A percentile compares a stretch with the other conserved stretches of the same genome.
Conservation (phyloP, 2,329 filamentous ascomycete species). For the Berkeleyomyces rouxiae region DNA sequence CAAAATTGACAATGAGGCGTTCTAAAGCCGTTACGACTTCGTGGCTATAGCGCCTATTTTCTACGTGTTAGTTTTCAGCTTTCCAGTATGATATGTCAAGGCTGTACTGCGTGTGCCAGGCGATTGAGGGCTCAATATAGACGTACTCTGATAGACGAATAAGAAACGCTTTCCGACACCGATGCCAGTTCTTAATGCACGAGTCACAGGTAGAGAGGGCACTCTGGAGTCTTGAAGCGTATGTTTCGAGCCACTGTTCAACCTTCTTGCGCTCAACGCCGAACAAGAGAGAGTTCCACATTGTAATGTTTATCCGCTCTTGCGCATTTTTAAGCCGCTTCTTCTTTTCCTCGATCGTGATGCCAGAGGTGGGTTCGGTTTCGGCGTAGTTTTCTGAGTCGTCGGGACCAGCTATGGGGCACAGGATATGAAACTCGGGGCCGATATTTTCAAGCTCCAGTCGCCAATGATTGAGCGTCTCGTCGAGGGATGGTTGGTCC, state of each 20-base stretch:
- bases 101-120: too few species aligned
- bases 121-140: background rate
- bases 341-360: constrained; percentile 34
- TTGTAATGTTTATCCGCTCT: constrained; percentile 41
- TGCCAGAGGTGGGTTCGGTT: constrained; percentile 30
- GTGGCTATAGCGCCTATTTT: constrained; percentile 29
- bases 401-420: constrained; percentile 45
- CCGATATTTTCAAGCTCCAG: constrained; percentile 29
- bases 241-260: constrained; percentile 41
- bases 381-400: constrained; percentile 44
- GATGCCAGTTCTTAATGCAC: constrained; percentile 61
- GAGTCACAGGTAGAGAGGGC: constrained; percentile 48
- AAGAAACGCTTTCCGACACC: constrained; percentile 45
- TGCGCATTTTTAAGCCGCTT: constrained; percentile 37
- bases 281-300: constrained; percentile 52
- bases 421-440: constrained; percentile 46
- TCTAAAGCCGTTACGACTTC: constrained; percentile 35
- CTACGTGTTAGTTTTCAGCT: background rate
- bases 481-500: constrained; percentile 21
- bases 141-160: constrained; percentile 44
- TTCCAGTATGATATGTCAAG: background rate
- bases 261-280: constrained; percentile 47
- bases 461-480: constrained; percentile 28
- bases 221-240: constrained; percentile 38
- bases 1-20: constrained; percentile 39